Conservation (phyloP, 495 filamentous ascomycete genomes). For the Aspergillus biplanus region DNA sequence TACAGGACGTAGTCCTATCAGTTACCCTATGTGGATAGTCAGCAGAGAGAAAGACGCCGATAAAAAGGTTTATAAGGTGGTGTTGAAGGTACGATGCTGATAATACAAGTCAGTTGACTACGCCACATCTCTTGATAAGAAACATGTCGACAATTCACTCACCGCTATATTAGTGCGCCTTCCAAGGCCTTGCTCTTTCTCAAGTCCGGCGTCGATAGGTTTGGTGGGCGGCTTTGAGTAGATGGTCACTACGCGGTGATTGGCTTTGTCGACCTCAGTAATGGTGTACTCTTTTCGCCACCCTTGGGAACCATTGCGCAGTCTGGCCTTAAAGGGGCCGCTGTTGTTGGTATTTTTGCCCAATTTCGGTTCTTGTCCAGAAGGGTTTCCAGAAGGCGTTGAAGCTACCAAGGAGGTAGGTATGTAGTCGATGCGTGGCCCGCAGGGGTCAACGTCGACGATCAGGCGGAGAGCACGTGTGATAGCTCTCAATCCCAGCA, state of each 20-base stretch:
- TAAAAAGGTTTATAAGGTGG: constrained; percentile 33
- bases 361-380: neutral
- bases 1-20: constrained; percentile 83
- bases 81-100: constrained; percentile 27
- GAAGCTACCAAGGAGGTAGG: constrained; percentile 3
- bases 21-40: constrained; percentile 93
- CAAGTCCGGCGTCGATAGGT: constrained; percentile 1
- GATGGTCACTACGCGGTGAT: constrained; percentile 40
- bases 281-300: constrained; percentile 22
- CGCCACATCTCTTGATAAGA: neutral
- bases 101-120: constrained; percentile 11
- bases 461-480: constrained; percentile 20
- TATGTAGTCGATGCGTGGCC: constrained; percentile 10
- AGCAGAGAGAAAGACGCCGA: constrained; percentile 78
- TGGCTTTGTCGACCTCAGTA: constrained; percentile 44
- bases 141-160: constrained; percentile 20
- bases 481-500: neutral
- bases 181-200: neutral
- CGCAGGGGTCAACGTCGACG: constrained; percentile 1
- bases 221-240: constrained; percentile 33
- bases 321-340: neutral
- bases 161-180: constrained; percentile 44
- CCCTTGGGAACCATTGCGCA: constrained; percentile 28
- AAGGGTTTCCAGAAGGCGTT: neutral
- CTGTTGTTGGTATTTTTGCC: neutral